Evolutionary conservation across 805 yeast genomes (phyloP), one percentile per base, ranked within the genome.

Genomic region (Wickerhamomyces chaumierensis): DNA sequence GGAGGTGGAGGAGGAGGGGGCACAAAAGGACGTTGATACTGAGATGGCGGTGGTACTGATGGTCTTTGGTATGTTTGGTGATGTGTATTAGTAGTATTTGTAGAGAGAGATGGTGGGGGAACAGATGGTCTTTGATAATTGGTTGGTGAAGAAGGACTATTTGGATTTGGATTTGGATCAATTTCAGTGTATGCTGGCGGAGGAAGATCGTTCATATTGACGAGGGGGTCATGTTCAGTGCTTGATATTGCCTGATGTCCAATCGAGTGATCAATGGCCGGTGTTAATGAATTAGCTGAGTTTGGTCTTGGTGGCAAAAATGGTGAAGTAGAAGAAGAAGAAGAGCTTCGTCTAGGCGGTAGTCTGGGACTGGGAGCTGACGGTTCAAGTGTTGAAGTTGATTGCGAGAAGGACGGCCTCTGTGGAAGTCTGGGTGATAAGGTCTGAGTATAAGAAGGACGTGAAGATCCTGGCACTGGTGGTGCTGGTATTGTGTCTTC

Each of bases 131-230:
- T 27, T 18, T 37, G 39, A 27, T 42, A 43, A 12, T 21, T 23
- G 9, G 6, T 21, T 21, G 9, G 18, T 3, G 20, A 18, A 23
- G 39, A 35, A 23, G 37, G 37, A 23, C 18, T 23, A 12, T 20
- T 9, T 21, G 41, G 38, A 2, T 38, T 40, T 2, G 43, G 46
- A 36, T 36, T 32, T 32, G 60, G 48, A 9, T 58, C 55, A 18
- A 57, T 45, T 35, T 56, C 62, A 1, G 62, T 48, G 40, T 64
- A 64, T 6, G 54, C 56, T 2, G 69, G 69, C 3, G 68, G 68
- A 5, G 57, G n/a, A 25, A 25, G 12, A 13, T 25, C 29, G n/a
- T 25, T 13, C 29, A 25, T 25, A 18, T 17, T 15, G 25, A 31
- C 18, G 23, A 13, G n/a, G n/a, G n/a, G n/a, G n/a, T n/a, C n/a